Evolutionary conservation across 306 rosid genomes (phyloP), one percentile per base, ranked within the genome.

Genomic region (Citrullus mucosospermus): DNA sequence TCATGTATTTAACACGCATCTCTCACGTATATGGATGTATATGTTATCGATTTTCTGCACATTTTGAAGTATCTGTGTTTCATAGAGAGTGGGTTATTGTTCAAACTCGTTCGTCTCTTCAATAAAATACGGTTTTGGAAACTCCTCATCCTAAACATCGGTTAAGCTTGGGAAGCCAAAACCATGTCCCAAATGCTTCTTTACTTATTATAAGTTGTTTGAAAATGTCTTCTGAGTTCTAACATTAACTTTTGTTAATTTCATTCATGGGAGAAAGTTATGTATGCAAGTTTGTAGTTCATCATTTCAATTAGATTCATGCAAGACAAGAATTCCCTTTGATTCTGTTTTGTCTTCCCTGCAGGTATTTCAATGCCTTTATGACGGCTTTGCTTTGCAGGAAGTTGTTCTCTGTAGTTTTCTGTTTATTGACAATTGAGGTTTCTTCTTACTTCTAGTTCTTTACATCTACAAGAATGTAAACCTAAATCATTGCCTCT

Each of bases 351-450:
- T 80, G 16, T 79, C 46, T 76, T 63, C 80, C 80, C 77, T 91
- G 55, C 97, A 93, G 98, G 98, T 80, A 91, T 91, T 85, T 93
- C 98, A 78, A 90, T 93, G 98, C 98, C 98, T 87, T 93, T 93
- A 91, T 91, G 93, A 91, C 57, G 83, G 84, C 66, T 44, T 38
- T 59, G 39, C 44, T 53, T 25, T 56, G 60, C 77, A n/a, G 67
- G 65, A 70, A 68, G 65, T 67, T 70, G 80, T 63, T 81, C 59
- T 30, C n/a, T 53, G 46, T 59, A 82, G 83, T 55, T 67, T 50
- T 84, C 83, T 80, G 78, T 56, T 83, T 68, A 78, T 50, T 73
- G 84, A 85, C 80, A 82, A 68, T 73, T 69, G 14, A 55, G 84
- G 68, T 68, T 81, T 73, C 8, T 54, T 32, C 75, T 76, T 80